Conservation (phyloP, 2,329 filamentous ascomycete genomes). For the Penicillium sp. region DNA sequence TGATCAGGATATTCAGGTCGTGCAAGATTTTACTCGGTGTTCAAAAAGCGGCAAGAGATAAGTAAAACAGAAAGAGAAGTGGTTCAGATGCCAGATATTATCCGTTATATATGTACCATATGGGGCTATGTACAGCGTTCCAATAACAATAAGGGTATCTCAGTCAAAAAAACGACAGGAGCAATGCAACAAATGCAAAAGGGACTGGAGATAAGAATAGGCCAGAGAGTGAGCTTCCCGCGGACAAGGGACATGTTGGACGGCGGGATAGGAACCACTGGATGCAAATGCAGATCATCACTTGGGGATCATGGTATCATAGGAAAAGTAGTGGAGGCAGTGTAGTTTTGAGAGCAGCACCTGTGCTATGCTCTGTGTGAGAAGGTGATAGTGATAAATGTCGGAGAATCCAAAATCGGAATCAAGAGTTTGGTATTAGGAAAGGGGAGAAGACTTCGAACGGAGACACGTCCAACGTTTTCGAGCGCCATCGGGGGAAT, state of each 20-base stretch:
- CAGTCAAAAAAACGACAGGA: slow-evolving; percentile 3
- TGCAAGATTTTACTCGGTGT: neutral
- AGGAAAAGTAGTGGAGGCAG: neutral
- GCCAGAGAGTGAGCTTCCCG: neutral
- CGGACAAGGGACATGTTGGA: neutral
- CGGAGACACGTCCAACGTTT: slow-evolving; percentile 20
- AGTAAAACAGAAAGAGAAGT: neutral
- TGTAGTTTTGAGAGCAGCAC: slow-evolving; percentile 2
- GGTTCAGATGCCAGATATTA: neutral
- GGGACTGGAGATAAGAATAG: neutral
- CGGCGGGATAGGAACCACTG: neutral
- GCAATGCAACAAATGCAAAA: slow-evolving; percentile 3
- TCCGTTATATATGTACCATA: neutral
- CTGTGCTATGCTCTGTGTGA: slow-evolving; percentile 2
- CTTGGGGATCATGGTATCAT: slow-evolving; percentile 10
- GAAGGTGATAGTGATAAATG: neutral
- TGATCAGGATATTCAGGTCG: neutral
- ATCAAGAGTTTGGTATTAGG: neutral
- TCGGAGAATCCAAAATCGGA: neutral
- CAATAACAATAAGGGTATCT: slow-evolving; percentile 9
- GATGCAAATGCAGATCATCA: slow-evolving; percentile 11
- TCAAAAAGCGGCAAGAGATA: neutral
- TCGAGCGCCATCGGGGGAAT: neutral
- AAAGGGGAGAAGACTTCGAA: slow-evolving; percentile 12
- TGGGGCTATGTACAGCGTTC: neutral